Evolutionary conservation across 495 filamentous ascomycete genomes (phyloP).

Genomic region (Penicillium coprophilum): DNA sequence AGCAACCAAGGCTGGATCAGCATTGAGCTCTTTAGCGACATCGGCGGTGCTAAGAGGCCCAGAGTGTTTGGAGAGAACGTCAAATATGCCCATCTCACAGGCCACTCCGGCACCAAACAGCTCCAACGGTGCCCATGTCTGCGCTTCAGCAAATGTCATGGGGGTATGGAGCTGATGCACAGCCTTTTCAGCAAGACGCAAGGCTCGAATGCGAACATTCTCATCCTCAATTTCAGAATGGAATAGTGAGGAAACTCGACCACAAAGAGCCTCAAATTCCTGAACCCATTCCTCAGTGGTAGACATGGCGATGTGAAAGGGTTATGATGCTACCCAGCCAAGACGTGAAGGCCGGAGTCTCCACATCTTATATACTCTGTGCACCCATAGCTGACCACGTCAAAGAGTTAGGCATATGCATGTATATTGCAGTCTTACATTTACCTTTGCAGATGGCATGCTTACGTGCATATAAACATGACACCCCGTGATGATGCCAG

Average conservation of each 20-base stretch:
- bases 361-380: neutral
- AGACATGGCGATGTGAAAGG: neutral
- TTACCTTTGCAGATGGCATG: neutral
- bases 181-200: constrained; percentile 1
- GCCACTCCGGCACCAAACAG: neutral
- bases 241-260: neutral
- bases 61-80: neutral
- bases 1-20: constrained; percentile 1
- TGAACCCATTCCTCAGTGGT: constrained; percentile 2
- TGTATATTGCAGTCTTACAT: neutral
- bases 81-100: constrained; percentile 1
- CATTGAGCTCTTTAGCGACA: constrained; percentile 1
- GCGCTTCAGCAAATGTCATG: neutral
- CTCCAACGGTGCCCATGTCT: neutral
- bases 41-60: neutral
- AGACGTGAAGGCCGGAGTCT: neutral
- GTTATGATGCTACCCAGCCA: neutral
- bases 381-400: too few species aligned
- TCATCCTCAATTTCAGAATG: neutral
- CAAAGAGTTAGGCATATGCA: neutral
- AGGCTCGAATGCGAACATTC: constrained; percentile 1
- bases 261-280: neutral
- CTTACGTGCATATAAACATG: neutral
- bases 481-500: neutral
- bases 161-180: constrained; percentile 2